These are phyloP conservation scores for Ziziphus jujuba DNA, from an alignment of 306 rosid species.

Conservation along the genomic window DNA sequence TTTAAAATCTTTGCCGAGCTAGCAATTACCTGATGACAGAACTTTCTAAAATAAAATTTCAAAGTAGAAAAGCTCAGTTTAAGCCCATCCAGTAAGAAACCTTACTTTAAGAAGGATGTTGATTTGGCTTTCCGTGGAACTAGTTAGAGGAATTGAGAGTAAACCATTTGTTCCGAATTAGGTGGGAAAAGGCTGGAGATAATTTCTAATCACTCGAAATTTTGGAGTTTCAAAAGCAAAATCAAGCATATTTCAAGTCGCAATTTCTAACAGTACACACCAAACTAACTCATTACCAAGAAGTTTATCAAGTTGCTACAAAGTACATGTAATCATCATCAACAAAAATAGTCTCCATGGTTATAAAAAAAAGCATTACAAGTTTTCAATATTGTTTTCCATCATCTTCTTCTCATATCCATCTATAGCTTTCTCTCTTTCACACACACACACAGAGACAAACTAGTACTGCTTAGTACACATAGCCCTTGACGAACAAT, in stretches of 20 bases:
- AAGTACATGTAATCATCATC: constrained; percentile 40
- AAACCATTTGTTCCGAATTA: neutral
- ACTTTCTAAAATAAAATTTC: no score
- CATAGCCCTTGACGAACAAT: constrained; percentile 83
- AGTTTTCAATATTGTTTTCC: constrained; percentile 36
- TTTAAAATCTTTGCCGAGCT: neutral
- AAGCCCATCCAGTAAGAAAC: no score
- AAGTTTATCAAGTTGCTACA: constrained; percentile 46
- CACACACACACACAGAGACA: constrained; percentile 17
- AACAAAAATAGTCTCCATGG: constrained; percentile 74
- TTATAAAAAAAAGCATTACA: constrained; percentile 43
- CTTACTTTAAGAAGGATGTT: no score
- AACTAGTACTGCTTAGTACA: constrained; percentile 46
- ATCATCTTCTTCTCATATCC: no score
- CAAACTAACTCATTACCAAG: constrained; percentile 51
- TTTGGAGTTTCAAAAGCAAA: constrained; percentile 7
- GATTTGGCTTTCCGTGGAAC: no score
- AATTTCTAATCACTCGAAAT: neutral
- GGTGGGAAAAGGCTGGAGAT: neutral
- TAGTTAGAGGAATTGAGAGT: neutral
- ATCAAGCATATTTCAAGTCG: constrained; percentile 16
- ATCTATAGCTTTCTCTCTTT: no score
- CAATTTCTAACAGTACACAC: constrained; percentile 27
- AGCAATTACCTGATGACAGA: neutral
- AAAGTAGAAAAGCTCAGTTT: no score